phyloP scores from a whole-genome alignment of 2,329 filamentous ascomycete species.

The Hymenoscyphus salicellus region DNA sequence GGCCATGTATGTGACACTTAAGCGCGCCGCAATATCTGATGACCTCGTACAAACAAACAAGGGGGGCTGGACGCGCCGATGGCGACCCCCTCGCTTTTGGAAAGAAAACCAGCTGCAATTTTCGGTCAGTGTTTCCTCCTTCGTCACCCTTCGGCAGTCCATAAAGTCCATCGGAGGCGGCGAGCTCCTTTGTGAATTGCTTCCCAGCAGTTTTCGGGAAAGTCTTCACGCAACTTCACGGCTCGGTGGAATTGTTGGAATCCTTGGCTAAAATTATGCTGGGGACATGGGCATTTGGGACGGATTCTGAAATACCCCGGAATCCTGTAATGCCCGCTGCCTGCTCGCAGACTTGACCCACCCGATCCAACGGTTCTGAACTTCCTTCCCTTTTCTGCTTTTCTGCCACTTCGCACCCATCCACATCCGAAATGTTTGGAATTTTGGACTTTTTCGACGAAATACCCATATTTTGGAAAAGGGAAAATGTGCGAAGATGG shows the following conservation, averaged over 20 bases:
- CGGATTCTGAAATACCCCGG: slow-evolving; percentile 1
- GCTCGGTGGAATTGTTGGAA: slow-evolving; percentile 1
- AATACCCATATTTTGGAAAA: slow-evolving; percentile 2
- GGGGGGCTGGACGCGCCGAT: slow-evolving; percentile 12
- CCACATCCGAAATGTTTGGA: neutral
- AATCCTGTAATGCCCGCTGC: slow-evolving; percentile 2
- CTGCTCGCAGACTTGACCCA: neutral
- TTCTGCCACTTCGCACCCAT: slow-evolving; percentile 7
- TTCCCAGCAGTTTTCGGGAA: neutral
- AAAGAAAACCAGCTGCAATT: neutral
- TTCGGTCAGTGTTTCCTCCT: slow-evolving; percentile 5
- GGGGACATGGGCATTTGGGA: neutral
- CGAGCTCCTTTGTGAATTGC: neutral
- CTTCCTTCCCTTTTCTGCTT: neutral
- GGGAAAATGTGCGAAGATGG: slow-evolving; percentile 1
- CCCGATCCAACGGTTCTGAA: neutral
- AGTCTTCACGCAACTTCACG: neutral
- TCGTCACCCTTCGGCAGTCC: slow-evolving; percentile 11
- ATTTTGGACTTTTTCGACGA: neutral
- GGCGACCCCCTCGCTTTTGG: neutral
- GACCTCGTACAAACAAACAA: slow-evolving; percentile 4
- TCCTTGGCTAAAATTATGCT: neutral
- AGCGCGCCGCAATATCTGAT: slow-evolving; percentile 14
- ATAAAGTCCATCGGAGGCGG: slow-evolving; percentile 3
- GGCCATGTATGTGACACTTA: slow-evolving; percentile 6